phyloP scores from a whole-genome alignment of 805 yeast species.

The Schizosaccharomyces octosporus region DNA sequence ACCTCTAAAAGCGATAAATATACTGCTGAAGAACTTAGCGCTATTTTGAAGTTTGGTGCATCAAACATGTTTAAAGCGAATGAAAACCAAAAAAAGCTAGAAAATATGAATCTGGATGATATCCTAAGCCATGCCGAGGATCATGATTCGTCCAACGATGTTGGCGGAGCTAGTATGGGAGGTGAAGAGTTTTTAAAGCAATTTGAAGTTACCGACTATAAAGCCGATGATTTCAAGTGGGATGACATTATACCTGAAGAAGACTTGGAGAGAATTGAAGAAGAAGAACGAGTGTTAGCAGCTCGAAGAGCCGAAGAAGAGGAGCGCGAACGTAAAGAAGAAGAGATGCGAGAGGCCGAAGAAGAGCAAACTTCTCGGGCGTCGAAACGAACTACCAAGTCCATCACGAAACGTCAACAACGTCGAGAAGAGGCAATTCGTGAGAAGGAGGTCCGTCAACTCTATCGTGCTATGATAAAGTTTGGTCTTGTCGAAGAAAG shows the following conservation, averaged over 20 bases:
- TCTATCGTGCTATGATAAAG: slow-evolving; percentile 60
- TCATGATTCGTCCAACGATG: slow-evolving; percentile 82
- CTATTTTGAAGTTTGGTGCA: slow-evolving; percentile 92
- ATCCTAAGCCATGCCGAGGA: slow-evolving; percentile 93
- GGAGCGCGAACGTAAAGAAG: background rate
- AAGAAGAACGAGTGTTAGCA: slow-evolving; percentile 38
- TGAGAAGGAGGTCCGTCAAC: slow-evolving; percentile 66
- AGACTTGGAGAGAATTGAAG: slow-evolving; percentile 68
- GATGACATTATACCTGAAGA: slow-evolving; percentile 95
- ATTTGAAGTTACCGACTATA: slow-evolving; percentile 93
- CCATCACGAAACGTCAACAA: slow-evolving; percentile 1
- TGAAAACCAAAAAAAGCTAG: slow-evolving; percentile 86
- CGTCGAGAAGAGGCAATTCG: slow-evolving; percentile 22
- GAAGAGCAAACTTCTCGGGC: background rate
- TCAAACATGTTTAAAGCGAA: slow-evolving; percentile 88
- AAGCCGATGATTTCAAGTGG: slow-evolving; percentile 72
- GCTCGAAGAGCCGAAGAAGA: background rate
- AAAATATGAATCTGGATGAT: slow-evolving; percentile 83
- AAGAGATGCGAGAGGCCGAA: background rate
- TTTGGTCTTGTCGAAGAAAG: slow-evolving; percentile 49
- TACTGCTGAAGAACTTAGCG: slow-evolving; percentile 58
- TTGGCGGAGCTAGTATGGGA: slow-evolving; percentile 93
- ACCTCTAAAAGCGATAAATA: slow-evolving; percentile 36
- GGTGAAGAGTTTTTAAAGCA: slow-evolving; percentile 94
- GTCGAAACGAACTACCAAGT: background rate